Percentiles rank a stretch among this genome's conserved stretches.
Conservation (phyloP, 257 asterid species). For the Nicotiana undulata region DNA sequence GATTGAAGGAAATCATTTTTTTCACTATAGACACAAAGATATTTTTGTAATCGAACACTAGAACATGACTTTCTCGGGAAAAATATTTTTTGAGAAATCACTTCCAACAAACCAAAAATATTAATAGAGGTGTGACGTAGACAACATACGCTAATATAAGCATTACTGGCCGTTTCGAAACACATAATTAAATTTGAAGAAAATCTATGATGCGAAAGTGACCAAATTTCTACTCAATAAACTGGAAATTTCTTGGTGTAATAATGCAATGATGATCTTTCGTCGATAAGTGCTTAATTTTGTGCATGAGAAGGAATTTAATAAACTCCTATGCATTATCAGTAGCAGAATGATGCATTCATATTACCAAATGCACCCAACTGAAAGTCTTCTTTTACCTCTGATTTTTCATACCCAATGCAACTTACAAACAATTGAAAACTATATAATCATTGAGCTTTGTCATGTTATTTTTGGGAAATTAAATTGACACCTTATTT, state of each 20-base stretch:
- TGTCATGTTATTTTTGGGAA: slow-evolving; percentile 1
- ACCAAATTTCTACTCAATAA: background rate
- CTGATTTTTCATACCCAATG: background rate
- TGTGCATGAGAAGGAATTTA: background rate
- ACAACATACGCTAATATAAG: fast-evolving
- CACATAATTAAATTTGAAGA: background rate
- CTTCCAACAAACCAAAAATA: background rate
- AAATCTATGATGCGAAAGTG: background rate
- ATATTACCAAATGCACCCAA: slow-evolving; percentile 1
- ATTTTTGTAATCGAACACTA: too few relatives aligned
- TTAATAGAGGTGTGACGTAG: background rate
- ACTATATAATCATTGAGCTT: background rate
- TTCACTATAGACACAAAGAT: background rate
- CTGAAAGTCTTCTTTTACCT: background rate
- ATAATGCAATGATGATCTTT: background rate
- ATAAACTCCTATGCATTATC: background rate
- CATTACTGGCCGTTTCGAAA: too few relatives aligned
- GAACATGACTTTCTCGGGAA: background rate
- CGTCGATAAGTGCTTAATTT: background rate
- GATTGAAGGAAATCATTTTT: background rate
- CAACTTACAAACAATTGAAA: slow-evolving; percentile 6
- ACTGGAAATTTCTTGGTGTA: background rate
- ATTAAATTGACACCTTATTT: background rate
- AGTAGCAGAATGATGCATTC: background rate
- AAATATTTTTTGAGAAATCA: background rate